Percentiles rank a stretch among this genome's conserved stretches.
Evolutionary conservation across 129 eudicot species (phyloP).

Genomic region (carrot (Daucus carota)): DNA sequence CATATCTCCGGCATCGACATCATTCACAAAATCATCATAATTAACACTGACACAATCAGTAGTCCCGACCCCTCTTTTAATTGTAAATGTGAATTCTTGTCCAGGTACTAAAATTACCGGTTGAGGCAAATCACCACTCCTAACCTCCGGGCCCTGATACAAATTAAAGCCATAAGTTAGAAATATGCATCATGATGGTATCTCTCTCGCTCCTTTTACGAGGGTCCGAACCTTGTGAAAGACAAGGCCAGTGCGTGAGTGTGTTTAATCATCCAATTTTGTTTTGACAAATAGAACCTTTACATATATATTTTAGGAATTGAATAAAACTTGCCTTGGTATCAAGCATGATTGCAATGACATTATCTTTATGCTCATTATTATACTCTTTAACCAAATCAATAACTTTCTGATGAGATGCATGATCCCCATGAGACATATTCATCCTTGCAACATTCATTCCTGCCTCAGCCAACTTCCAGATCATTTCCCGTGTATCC

Average conservation of each 20-base stretch:
- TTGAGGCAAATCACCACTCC: constrained; percentile 96
- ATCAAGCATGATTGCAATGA: constrained; percentile 98
- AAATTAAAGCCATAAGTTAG: not conserved
- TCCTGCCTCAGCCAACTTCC: constrained; percentile 98
- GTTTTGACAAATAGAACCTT: too few species aligned
- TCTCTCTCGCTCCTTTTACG: too few species aligned
- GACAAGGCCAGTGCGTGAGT: too few species aligned
- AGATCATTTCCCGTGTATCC: constrained; percentile 86
- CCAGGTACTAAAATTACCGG: constrained; percentile 67
- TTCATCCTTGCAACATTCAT: constrained; percentile 96
- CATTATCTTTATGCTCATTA: constrained; percentile 78
- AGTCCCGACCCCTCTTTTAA: constrained; percentile 94
- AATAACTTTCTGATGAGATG: constrained; percentile 91
- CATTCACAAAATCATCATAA: constrained; percentile 96
- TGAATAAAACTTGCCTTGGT: constrained; percentile 55
- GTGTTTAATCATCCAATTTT: too few species aligned
- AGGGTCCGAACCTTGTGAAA: too few species aligned
- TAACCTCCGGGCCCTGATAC: constrained; percentile 88
- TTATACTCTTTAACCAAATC: constrained; percentile 95
- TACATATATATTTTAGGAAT: not conserved
- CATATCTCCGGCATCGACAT: constrained; percentile 97
- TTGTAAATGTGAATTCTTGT: constrained; percentile 94
- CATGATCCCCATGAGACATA: constrained; percentile 98
- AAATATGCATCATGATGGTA: not conserved
- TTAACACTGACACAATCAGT: constrained; percentile 90